Percentiles rank a stretch among this genome's conserved stretches.
These are phyloP conservation scores for Plasmodium malariae DNA, from an alignment of 169 alveolate genomes.

Conservation along the genomic window DNA sequence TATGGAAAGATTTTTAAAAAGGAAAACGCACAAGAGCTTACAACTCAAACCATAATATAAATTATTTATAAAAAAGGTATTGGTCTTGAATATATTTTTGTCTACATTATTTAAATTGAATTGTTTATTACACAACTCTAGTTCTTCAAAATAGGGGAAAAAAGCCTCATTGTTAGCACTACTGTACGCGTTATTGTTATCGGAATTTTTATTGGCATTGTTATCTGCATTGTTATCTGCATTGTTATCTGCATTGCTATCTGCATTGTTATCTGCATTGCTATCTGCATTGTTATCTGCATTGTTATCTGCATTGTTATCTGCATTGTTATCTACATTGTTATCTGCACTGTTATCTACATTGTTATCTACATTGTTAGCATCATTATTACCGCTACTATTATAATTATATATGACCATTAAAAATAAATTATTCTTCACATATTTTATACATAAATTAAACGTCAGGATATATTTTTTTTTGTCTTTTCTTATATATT, in stretches of 20 bases:
- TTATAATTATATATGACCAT: conserved; percentile 15
- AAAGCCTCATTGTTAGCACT: not conserved
- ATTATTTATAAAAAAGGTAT: conserved; percentile 45
- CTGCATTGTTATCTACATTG: not conserved
- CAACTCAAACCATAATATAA: conserved; percentile 35
- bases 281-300: not conserved
- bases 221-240: conserved; percentile 14
- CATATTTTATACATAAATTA: conserved; percentile 40
- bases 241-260: conserved; percentile 11
- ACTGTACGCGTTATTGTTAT: not conserved
- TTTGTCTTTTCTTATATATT: not conserved
- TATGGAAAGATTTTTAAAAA: conserved; percentile 5
- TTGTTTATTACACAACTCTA: conserved; percentile 24
- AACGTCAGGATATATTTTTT: not conserved
- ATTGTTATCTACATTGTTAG: not conserved
- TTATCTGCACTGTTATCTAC: too few species aligned
- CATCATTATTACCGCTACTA: not conserved
- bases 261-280: not conserved
- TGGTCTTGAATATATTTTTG: conserved; percentile 61
- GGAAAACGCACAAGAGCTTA: conserved; percentile 18
- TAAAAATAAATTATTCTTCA: conserved; percentile 25
- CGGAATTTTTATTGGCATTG: not conserved
- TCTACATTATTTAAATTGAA: conserved; percentile 60
- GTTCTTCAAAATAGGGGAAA: conserved; percentile 21
- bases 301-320: not conserved